Percentiles rank a stretch among this genome's conserved stretches.
Conservation (phyloP, 352 stramenopile species). For the Phytopythium boreale region DNA sequence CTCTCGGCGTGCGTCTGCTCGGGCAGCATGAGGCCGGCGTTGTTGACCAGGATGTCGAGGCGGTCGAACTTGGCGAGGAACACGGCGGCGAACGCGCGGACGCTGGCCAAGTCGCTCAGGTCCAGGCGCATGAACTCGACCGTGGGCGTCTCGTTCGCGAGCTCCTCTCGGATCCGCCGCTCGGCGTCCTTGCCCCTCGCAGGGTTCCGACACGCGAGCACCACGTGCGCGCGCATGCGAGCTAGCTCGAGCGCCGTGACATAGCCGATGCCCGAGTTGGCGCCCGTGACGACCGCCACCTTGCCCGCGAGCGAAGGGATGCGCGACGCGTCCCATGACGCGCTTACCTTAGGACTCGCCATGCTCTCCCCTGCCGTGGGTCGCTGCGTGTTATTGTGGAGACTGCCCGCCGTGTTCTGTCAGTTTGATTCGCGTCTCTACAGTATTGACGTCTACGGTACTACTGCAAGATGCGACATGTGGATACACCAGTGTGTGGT, state of each 20-base stretch:
- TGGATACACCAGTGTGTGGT: not conserved
- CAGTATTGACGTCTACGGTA: not conserved
- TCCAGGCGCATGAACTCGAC: slow-evolving; percentile 48
- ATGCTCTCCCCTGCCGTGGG: not conserved
- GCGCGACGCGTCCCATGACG: slow-evolving; percentile 13
- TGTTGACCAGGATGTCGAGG: slow-evolving; percentile 58
- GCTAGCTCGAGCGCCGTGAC: slow-evolving; percentile 59
- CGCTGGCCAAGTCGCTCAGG: slow-evolving; percentile 32
- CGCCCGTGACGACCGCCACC: slow-evolving; percentile 78
- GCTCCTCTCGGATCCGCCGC: slow-evolving; percentile 20
- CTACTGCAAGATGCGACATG: slow-evolving; percentile 1
- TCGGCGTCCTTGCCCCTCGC: slow-evolving; percentile 23
- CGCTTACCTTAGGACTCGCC: not conserved
- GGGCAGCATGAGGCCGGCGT: slow-evolving; percentile 45
- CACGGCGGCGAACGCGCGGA: slow-evolving; percentile 27
- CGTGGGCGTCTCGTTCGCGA: slow-evolving; percentile 5
- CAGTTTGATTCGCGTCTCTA: not conserved
- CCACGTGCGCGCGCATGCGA: slow-evolving; percentile 57
- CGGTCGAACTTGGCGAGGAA: slow-evolving; percentile 37
- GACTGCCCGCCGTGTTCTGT: too few relatives aligned
- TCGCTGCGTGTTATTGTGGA: not conserved
- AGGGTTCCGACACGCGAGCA: slow-evolving; percentile 77
- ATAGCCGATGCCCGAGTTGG: slow-evolving; percentile 86
- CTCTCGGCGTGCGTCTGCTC: slow-evolving; percentile 26
- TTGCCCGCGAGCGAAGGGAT: slow-evolving; percentile 46